phyloP scores from a whole-genome alignment of 306 rosid species.

The Canavalia ensiformis region DNA sequence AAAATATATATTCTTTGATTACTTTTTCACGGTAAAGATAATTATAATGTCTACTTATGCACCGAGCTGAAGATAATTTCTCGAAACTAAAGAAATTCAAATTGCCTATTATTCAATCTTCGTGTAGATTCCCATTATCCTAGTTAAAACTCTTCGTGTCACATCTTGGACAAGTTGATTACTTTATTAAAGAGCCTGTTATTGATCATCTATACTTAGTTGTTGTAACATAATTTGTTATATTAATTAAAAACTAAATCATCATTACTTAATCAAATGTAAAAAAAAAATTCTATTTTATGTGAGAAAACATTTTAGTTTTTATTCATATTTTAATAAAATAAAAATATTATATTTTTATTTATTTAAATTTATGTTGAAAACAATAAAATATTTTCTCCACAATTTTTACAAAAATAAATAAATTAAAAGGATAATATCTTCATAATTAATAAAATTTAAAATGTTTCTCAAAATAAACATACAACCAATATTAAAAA shows the following conservation, averaged over 20 bases:
- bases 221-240: background rate
- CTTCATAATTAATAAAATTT: background rate
- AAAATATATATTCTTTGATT: background rate
- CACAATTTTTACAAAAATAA: background rate
- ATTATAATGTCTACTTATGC: background rate
- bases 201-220: too few species aligned
- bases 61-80: background rate
- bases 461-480: background rate
- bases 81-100: background rate
- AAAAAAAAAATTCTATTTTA: background rate
- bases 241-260: background rate
- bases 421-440: background rate
- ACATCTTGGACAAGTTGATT: background rate
- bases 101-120: background rate
- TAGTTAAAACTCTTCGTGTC: constrained; percentile 12
- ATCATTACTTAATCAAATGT: background rate
- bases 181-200: background rate
- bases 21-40: background rate
- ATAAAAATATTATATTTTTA: background rate
- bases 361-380: background rate
- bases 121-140: constrained; percentile 20
- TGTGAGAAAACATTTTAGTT: background rate
- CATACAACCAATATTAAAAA: background rate
- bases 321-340: background rate
- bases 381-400: background rate